phyloP scores from a whole-genome alignment of 371 early-diverging fungal genomes.

The Fennellomyces sp. region DNA sequence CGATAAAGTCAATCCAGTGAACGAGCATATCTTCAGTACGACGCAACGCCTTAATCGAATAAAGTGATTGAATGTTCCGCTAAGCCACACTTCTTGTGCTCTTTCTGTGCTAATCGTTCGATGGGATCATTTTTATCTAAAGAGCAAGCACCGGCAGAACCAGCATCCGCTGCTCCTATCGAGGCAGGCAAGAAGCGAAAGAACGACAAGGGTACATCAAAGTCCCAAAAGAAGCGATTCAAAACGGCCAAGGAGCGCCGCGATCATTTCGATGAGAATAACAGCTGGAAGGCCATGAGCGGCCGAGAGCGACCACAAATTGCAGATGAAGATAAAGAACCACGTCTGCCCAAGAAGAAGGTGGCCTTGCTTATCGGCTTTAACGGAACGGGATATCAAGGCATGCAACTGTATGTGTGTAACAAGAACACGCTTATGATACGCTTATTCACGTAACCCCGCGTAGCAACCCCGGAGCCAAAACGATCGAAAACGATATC shows the following conservation, averaged over 20 bases:
- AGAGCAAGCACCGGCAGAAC: not conserved
- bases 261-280: slow-evolving; percentile 23
- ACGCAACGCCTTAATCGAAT: slow-evolving; percentile 48
- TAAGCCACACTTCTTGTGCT: not conserved
- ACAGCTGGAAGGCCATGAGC: slow-evolving; percentile 13
- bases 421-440: too few relatives aligned
- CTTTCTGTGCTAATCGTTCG: not conserved
- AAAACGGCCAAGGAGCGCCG: slow-evolving; percentile 31
- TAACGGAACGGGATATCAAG: slow-evolving; percentile 95
- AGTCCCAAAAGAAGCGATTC: slow-evolving; percentile 17
- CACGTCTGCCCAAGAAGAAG: slow-evolving; percentile 82
- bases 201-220: not conserved
- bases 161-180: not conserved
- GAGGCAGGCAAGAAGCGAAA: not conserved
- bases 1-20: slow-evolving; percentile 45
- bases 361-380: slow-evolving; percentile 91
- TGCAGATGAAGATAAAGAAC: slow-evolving; percentile 19
- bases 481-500: slow-evolving; percentile 82
- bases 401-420: slow-evolving; percentile 86
- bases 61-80: slow-evolving; percentile 5
- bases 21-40: slow-evolving; percentile 38
- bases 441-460: too few relatives aligned
- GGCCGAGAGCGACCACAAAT: not conserved
- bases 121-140: slow-evolving; percentile 5
- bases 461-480: slow-evolving; percentile 73